These are phyloP conservation scores for Colletotrichum gigasporum DNA, from an alignment of 2,329 filamentous ascomycete genomes.

Conservation along the genomic window DNA sequence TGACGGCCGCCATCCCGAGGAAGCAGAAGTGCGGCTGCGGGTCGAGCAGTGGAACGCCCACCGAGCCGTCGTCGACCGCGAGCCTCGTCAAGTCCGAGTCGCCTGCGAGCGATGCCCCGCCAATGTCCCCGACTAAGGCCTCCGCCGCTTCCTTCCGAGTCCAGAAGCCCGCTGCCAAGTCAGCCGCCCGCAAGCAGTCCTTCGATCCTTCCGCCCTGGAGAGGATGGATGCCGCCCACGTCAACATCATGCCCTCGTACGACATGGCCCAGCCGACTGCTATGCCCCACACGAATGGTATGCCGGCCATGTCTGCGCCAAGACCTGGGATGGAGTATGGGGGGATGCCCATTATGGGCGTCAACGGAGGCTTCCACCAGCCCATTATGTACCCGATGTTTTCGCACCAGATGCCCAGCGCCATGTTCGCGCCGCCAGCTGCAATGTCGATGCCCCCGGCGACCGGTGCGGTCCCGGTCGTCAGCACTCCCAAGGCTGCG, in stretches of 20 bases:
- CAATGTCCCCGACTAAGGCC: constrained; percentile 45
- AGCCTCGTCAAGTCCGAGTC: constrained; percentile 35
- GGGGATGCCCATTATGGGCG: constrained; percentile 28
- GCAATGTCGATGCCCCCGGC: constrained; percentile 8
- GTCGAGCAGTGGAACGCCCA: constrained; percentile 35
- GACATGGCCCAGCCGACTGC: constrained; percentile 31
- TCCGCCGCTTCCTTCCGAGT: constrained; percentile 52
- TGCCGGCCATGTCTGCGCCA: constrained; percentile 31
- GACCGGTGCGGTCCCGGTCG: not conserved
- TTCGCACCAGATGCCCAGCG: constrained; percentile 18
- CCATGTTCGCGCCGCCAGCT: constrained; percentile 9
- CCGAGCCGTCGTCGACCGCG: constrained; percentile 19
- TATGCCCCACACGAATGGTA: constrained; percentile 33
- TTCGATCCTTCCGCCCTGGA: constrained; percentile 59
- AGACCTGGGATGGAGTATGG: constrained; percentile 27
- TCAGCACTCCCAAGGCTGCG: not conserved
- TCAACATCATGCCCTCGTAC: constrained; percentile 56
- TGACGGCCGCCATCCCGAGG: constrained; percentile 72
- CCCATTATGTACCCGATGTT: constrained; percentile 30
- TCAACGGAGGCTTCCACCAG: constrained; percentile 28
- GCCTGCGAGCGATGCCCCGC: constrained; percentile 41
- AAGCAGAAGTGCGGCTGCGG: constrained; percentile 66
- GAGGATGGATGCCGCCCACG: constrained; percentile 61
- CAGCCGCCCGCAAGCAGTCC: constrained; percentile 54
- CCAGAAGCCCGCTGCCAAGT: constrained; percentile 52